phyloP scores from a whole-genome alignment of 345 rosid genomes.

The Corymbia maculata region DNA sequence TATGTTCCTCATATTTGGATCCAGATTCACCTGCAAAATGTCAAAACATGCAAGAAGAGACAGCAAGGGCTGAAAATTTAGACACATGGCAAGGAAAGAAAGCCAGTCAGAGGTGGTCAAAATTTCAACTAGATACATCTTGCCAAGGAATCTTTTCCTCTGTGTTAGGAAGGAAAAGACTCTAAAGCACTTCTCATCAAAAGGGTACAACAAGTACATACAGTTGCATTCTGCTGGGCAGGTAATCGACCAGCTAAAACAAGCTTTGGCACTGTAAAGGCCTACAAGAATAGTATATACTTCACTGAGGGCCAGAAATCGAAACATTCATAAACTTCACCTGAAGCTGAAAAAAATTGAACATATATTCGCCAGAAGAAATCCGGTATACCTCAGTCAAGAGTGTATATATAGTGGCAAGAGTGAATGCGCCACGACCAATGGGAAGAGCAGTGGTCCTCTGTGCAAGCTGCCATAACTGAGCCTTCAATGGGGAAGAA shows the following conservation, averaged over 20 bases:
- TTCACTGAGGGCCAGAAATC: not conserved
- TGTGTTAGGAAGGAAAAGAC: not conserved
- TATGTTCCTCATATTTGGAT: slow-evolving; percentile 76
- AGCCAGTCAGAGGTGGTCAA: not conserved
- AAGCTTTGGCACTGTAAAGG: slow-evolving; percentile 94
- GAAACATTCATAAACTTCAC: not conserved
- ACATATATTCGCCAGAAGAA: not conserved
- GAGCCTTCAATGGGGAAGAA: slow-evolving; percentile 45
- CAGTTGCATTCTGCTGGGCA: slow-evolving; percentile 97
- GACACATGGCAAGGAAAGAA: not conserved
- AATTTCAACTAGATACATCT: not conserved
- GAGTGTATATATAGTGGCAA: slow-evolving; percentile 86
- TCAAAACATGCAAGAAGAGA: not conserved
- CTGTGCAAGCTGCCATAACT: slow-evolving; percentile 94
- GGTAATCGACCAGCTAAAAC: slow-evolving; percentile 96
- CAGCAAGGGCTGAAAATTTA: not conserved
- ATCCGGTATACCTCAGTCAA: slow-evolving; percentile 56
- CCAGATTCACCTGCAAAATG: slow-evolving; percentile 70
- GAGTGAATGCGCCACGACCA: slow-evolving; percentile 98
- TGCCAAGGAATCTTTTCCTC: not conserved
- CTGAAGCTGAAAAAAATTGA: not conserved
- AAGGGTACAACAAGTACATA: slow-evolving; percentile 28
- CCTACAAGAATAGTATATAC: slow-evolving; percentile 22
- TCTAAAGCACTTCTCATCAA: not conserved
- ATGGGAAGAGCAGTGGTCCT: slow-evolving; percentile 94